Evolutionary conservation across 2,329 filamentous ascomycete genomes (phyloP), one percentile per base, ranked within the genome.

Genomic region (Talaromyces sp.): DNA sequence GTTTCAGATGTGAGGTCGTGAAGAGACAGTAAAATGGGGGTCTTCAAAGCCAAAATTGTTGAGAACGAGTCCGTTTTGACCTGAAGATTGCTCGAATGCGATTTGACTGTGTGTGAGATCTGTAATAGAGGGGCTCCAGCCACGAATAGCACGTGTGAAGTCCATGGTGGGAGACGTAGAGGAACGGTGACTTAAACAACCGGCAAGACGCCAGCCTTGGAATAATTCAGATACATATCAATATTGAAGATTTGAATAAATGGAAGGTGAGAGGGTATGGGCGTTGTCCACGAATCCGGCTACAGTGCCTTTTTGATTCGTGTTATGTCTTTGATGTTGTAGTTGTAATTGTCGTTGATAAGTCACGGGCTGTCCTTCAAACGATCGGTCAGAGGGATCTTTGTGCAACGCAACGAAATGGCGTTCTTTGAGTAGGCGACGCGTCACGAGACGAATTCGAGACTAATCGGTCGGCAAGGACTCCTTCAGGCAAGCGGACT

Each of bases 191-290:
- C 62, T 59, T 60, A 66, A 14, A 63, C 58, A 64, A 62, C 65
- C 50, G 65, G 65, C 65, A 59, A 54, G 37, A 19, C 33, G 65
- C 61, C 65, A 64, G 59, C 50, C 31, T 50, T 24, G 33, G 14
- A 35, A 52, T 7, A 50, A 19, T 64, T 66, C 41, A 62, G 59
- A 64, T 33, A 62, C 65, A 66, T 66, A 52, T 58, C 48, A 64
- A 45, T 62, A 22, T 62, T 41, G 7, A 10, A 24, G 14, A 52
- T 24, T 58, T 45, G 13, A 14, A 11, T 1, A 33, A 52, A 45
- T 3, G 39, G 27, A 50, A 14, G 35, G 31, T 24, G 52, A 39
- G 50, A 63, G 31, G 13, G 11, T 43, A 43, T 50, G 10, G n/a
- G 52, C 35, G 33, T 22, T 45, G 35, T 59, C 47, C 64, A 65